These are phyloP conservation scores for Discostella stelligera DNA, from an alignment of 352 stramenopile species.

Conservation along the genomic window DNA sequence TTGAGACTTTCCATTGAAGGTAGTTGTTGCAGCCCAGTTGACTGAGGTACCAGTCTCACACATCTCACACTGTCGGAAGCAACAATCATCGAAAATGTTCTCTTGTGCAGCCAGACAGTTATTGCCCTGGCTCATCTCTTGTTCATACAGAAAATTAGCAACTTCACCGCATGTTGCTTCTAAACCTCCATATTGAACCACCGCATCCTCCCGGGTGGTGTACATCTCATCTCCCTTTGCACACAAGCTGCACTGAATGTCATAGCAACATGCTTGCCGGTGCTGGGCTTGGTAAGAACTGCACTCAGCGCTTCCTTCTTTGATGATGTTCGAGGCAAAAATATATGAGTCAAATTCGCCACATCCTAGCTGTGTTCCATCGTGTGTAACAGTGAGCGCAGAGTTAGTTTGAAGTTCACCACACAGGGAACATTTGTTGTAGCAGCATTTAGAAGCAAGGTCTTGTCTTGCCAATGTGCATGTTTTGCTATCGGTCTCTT, in stretches of 20 bases:
- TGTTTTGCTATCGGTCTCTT: conserved; percentile 52
- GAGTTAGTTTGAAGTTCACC: conserved; percentile 47
- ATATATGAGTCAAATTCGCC: conserved; percentile 63
- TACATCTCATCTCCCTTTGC: conserved; percentile 46
- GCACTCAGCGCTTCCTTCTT: conserved; percentile 48
- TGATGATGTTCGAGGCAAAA: conserved; percentile 51
- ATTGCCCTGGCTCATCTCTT: conserved; percentile 59
- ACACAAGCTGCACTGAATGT: conserved; percentile 55
- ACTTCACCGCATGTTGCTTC: conserved; percentile 51
- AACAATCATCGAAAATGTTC: conserved; percentile 54
- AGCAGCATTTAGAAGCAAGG: conserved; percentile 49
- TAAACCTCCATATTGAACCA: conserved; percentile 42
- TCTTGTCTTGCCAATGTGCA: conserved; percentile 48
- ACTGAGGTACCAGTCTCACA: conserved; percentile 44
- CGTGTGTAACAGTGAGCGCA: conserved; percentile 45
- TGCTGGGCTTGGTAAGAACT: conserved; percentile 47
- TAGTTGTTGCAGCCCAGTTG: conserved; percentile 51
- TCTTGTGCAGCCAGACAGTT: conserved; percentile 50
- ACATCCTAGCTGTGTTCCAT: conserved; percentile 50
- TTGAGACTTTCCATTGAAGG: conserved; percentile 46
- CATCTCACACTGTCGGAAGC: conserved; percentile 56
- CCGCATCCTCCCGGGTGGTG: conserved; percentile 41
- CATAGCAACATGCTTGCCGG: conserved; percentile 49
- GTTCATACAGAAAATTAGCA: conserved; percentile 47
- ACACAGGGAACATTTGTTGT: conserved; percentile 56